Evolutionary conservation across 805 yeast species (phyloP), one percentile per base, ranked within the genome.

Genomic region (Myxozyma neotropica): DNA sequence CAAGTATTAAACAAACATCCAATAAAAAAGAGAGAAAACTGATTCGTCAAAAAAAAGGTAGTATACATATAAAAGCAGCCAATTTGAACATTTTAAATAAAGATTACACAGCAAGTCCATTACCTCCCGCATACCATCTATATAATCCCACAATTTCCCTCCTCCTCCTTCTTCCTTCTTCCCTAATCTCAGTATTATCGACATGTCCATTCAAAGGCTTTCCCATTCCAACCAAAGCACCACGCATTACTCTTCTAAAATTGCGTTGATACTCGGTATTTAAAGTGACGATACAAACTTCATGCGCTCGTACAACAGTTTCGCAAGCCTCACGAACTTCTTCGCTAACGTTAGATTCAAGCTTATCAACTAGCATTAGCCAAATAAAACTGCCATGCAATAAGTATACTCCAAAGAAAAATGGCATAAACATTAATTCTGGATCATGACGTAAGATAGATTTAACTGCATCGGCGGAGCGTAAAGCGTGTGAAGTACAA

Each of bases 111-210:
- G 77, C 77, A 26, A 75, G 63, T 12, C 78, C 78, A 44, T 68
- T 68, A 7, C 78, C 77, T 4, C 72, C 72, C 5, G 68, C 62
- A 29, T 66, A 63, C 78, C 77, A 75, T 51, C 74, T 69, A 66
- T 74, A 75, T 27, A 75, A 68, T 15, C 70, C 69, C 23, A 75
- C 55, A 3, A 73, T 70, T 19, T 74, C 73, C 33, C 75, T 65
- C n/a, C 64, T n/a, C 45, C 70, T 67, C 31, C 69, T 58, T 7
- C 71, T 59, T 2, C 62, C 65, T 33, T 66, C 72, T 29, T 66
- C 69, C 24, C 55, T 23, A 24, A 48, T 48, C 38, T 63, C 63
- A 54, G 61, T 4, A 52, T 64, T 38, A 66, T 67, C 57, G 63
- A 70, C 3, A 63, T 49, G 35, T 63, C 53, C 33, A 17, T 65